These are phyloP conservation scores for Pyrenula aspistea DNA, from an alignment of 495 filamentous ascomycete species.

Conservation along the genomic window DNA sequence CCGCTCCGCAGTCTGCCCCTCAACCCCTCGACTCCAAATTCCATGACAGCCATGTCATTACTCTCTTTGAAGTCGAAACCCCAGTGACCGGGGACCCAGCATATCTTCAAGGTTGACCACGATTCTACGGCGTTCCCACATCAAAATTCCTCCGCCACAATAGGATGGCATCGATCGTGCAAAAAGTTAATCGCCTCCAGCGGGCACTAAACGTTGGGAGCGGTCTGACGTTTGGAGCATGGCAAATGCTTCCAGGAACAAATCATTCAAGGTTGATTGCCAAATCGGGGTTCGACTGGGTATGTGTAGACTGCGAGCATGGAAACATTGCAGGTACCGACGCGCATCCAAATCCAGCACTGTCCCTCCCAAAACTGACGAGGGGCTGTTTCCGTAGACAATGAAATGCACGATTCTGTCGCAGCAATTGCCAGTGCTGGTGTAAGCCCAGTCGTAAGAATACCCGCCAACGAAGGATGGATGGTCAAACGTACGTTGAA, in stretches of 20 bases:
- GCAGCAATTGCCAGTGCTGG: conserved; percentile 56
- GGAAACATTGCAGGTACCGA: conserved; percentile 63
- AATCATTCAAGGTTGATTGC: conserved; percentile 60
- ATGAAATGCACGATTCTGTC: conserved; percentile 74
- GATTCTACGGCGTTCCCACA: no score
- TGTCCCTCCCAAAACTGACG: conserved; percentile 21
- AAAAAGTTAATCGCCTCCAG: conserved; percentile 50
- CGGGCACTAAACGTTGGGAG: conserved; percentile 42
- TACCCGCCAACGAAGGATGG: conserved; percentile 54
- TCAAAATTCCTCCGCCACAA: no score
- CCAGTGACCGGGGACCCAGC: no score
- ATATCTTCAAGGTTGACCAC: no score
- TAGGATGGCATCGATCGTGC: conserved; percentile 27
- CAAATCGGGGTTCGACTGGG: conserved; percentile 58
- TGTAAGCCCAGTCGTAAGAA: conserved; percentile 54
- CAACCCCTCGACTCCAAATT: not conserved
- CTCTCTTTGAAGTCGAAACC: no score
- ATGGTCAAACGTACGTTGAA: conserved; percentile 54
- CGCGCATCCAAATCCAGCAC: conserved; percentile 1
- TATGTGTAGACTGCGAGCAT: conserved; percentile 67
- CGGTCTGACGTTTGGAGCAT: conserved; percentile 49
- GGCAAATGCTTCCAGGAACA: conserved; percentile 66
- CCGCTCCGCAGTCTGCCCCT: not conserved
- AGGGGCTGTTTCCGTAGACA: conserved; percentile 33
- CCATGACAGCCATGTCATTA: no score